These are phyloP conservation scores for Acanthamoeba sp. DNA, from an alignment of 208 protist species.

Conservation along the genomic window DNA sequence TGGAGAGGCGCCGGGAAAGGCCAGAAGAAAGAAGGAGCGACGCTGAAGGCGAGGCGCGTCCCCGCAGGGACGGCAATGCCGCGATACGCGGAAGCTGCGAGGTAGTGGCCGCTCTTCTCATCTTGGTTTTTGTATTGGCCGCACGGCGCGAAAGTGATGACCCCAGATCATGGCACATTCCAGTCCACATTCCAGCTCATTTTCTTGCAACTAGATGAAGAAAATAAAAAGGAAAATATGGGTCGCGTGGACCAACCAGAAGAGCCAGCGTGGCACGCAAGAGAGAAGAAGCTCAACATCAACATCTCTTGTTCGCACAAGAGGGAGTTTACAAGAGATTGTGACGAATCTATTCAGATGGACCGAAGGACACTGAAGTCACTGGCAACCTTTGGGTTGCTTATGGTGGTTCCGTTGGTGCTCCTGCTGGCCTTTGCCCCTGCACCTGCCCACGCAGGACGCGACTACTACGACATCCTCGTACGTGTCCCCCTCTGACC, in stretches of 20 bases:
- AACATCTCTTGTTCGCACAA: background rate
- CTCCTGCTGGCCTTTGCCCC: background rate
- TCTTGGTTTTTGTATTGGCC: background rate
- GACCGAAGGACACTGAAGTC: background rate
- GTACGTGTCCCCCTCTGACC: background rate
- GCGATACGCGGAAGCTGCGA: background rate
- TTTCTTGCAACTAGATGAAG: too few relatives aligned
- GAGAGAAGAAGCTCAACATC: background rate
- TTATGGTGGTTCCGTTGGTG: background rate
- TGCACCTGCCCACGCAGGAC: background rate
- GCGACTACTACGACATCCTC: slow-evolving; percentile 28
- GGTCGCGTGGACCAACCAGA: background rate
- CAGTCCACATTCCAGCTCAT: too few relatives aligned
- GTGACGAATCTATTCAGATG: background rate
- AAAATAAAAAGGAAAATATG: background rate
- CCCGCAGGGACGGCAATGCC: background rate
- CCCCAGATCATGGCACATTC: too few relatives aligned
- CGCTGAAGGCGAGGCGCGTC: background rate
- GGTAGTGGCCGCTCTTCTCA: background rate
- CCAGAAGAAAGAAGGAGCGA: background rate
- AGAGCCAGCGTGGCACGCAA: background rate
- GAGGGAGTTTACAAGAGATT: background rate
- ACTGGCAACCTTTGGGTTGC: background rate
- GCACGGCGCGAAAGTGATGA: background rate
- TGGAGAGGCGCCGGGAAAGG: background rate